Evolutionary conservation across 352 stramenopile genomes (phyloP), one percentile per base, ranked within the genome.

Genomic region (Globisporangium viniferum): DNA sequence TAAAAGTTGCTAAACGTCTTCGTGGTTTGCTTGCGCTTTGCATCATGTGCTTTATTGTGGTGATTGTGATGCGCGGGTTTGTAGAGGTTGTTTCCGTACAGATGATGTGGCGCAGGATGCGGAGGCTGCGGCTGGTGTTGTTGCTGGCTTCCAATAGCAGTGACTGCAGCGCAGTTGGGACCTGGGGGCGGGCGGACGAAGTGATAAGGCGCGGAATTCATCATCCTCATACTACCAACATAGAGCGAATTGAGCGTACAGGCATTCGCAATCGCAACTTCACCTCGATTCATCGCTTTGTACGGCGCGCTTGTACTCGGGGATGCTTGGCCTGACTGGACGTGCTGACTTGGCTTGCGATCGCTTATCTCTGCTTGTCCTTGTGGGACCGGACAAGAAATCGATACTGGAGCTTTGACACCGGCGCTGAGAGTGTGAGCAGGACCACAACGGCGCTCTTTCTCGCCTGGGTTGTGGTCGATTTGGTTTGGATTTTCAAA

Each of bases 221-320:
- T 70, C 60, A 41, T 53, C 41, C 14, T 35, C 27, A 31, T n/a
- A 27, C 53, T 56, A 29, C 65, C 64, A 44, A 51, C 44, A 51
- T 20, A 22, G 44, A 82, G 71, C 29, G 76, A 62, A 59, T 63
- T 74, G 31, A 72, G 53, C 58, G 24, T 35, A 60, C 51, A 76
- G 36, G 69, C 73, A 33, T 72, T 82, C 54, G 73, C 76, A 57
- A 89, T 71, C 3, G 74, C 77, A 53, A 86, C 71, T 78, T 88
- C 63, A 3, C 72, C 71, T 24, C 70, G 66, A 48, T 80, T 70
- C 62, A 68, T 68, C 35, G 12, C 35, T n/a, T 31, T 27, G 48
- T 20, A 15, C 15, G 15, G 14, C 6, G 33, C 7, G n/a, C 9
- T 31, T 39, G 29, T 53, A 1, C 12, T 46, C 14, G 39, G 6